phyloP scores from a whole-genome alignment of 2,329 filamentous ascomycete species.

The Aureobasidium melanogenum region DNA sequence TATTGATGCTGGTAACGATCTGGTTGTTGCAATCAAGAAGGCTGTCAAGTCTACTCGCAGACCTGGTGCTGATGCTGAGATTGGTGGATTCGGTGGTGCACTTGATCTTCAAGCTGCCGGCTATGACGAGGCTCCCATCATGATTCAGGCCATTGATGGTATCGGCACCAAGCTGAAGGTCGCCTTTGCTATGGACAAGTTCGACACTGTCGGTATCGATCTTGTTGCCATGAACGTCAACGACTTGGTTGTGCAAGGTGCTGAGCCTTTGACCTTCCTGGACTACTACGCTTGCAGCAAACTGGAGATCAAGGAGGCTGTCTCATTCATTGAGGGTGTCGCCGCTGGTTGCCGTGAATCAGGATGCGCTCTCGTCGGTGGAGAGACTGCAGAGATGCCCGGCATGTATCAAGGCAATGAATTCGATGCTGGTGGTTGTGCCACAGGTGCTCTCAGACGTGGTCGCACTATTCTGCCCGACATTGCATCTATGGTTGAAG shows the following conservation, averaged over 20 bases:
- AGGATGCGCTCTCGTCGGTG: constrained; percentile 85
- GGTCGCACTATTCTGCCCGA: constrained; percentile 63
- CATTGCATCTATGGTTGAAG: constrained; percentile 63
- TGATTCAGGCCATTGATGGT: constrained; percentile 93
- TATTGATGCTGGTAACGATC: constrained; percentile 86
- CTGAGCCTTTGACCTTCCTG: constrained; percentile 89
- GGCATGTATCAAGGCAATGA: constrained; percentile 83
- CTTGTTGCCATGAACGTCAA: constrained; percentile 99
- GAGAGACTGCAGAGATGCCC: constrained; percentile 97
- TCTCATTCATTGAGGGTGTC: constrained; percentile 84
- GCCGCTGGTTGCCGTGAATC: constrained; percentile 78
- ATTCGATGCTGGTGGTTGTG: constrained; percentile 88
- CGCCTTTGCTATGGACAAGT: constrained; percentile 79
- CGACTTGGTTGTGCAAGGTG: constrained; percentile 91
- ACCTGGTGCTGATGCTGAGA: constrained; percentile 82
- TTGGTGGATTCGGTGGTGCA: constrained; percentile 89
- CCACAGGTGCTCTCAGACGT: constrained; percentile 70
- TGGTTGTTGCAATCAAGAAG: constrained; percentile 85
- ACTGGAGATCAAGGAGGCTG: constrained; percentile 67
- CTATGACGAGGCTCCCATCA: constrained; percentile 63
- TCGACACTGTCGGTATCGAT: constrained; percentile 92
- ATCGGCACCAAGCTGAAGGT: constrained; percentile 97
- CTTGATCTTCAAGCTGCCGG: constrained; percentile 69
- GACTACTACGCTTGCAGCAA: constrained; percentile 96
- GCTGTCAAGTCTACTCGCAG: constrained; percentile 78